Percentiles rank a stretch among this genome's conserved stretches.
Conservation (phyloP, 2,329 filamentous ascomycete species). For the Aspergillus oerlinghausenensis region DNA sequence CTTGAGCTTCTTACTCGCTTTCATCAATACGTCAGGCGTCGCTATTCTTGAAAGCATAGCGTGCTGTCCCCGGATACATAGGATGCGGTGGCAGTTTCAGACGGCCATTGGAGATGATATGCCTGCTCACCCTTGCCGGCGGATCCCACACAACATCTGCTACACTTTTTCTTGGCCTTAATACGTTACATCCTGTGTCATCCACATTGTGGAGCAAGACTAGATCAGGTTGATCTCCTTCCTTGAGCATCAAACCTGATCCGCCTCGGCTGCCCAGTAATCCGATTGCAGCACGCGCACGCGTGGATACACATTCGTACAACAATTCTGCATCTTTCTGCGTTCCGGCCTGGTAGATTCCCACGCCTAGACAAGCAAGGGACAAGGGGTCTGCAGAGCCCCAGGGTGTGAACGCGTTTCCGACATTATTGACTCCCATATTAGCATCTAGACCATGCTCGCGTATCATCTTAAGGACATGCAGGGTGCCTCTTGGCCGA, state of each 20-base stretch:
- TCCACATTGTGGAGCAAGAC: constrained; percentile 25
- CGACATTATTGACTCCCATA: constrained; percentile 67
- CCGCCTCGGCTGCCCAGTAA: constrained; percentile 7
- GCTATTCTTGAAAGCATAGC: neutral
- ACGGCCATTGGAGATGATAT: constrained; percentile 21
- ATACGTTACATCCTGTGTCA: constrained; percentile 26
- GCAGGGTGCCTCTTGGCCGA: constrained; percentile 56
- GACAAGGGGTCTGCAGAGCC: constrained; percentile 62
- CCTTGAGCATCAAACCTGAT: constrained; percentile 6
- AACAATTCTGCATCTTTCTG: constrained; percentile 55
- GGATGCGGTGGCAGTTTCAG: constrained; percentile 9
- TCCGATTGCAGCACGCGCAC: constrained; percentile 37
- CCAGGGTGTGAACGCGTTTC: constrained; percentile 69
- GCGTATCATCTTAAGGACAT: constrained; percentile 57
- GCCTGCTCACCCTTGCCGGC: constrained; percentile 23
- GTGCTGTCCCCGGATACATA: neutral
- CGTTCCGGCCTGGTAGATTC: constrained; percentile 64
- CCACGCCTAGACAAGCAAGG: constrained; percentile 59
- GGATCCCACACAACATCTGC: constrained; percentile 38
- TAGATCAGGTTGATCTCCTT: constrained; percentile 15
- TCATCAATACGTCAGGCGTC: neutral
- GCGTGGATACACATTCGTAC: constrained; percentile 50
- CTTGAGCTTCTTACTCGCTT: neutral
- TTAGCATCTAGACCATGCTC: constrained; percentile 55
- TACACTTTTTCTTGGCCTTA: constrained; percentile 25